Evolutionary conservation across 495 filamentous ascomycete genomes (phyloP).

Genomic region (Hypomontagnella monticulosa): DNA sequence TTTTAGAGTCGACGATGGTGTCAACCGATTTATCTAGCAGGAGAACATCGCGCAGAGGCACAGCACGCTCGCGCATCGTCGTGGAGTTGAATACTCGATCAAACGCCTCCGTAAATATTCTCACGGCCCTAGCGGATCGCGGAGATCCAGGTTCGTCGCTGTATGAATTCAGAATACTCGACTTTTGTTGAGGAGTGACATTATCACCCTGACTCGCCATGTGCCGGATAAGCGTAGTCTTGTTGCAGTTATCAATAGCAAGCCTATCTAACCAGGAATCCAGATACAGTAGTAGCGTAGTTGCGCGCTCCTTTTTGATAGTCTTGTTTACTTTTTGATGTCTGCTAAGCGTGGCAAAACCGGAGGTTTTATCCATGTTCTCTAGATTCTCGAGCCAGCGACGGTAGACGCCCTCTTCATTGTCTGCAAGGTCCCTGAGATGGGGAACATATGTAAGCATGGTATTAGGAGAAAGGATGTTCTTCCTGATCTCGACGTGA

Average conservation of each 20-base stretch:
- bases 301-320: constrained; percentile 55
- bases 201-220: constrained; percentile 55
- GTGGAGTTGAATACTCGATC: constrained; percentile 52
- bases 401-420: constrained; percentile 55
- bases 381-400: constrained; percentile 60
- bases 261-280: constrained; percentile 56
- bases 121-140: constrained; percentile 45
- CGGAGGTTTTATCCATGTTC: constrained; percentile 58
- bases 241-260: constrained; percentile 53
- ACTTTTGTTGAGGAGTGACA: constrained; percentile 57
- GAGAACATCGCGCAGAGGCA: constrained; percentile 55
- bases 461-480: constrained; percentile 59
- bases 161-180: constrained; percentile 52
- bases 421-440: constrained; percentile 56
- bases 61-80: constrained; percentile 39
- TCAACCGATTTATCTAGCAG: constrained; percentile 56
- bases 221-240: constrained; percentile 55
- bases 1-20: constrained; percentile 55
- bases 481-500: constrained; percentile 61
- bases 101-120: constrained; percentile 56
- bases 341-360: constrained; percentile 56
- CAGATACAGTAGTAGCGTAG: constrained; percentile 54
- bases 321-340: constrained; percentile 51
- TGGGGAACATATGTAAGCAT: constrained; percentile 61
- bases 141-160: constrained; percentile 49